A percentile compares a stretch with the other conserved stretches of the same genome.
Conservation (phyloP, 1,284 basidiomycete genomes). For the Filobasidium uniguttulatum region DNA sequence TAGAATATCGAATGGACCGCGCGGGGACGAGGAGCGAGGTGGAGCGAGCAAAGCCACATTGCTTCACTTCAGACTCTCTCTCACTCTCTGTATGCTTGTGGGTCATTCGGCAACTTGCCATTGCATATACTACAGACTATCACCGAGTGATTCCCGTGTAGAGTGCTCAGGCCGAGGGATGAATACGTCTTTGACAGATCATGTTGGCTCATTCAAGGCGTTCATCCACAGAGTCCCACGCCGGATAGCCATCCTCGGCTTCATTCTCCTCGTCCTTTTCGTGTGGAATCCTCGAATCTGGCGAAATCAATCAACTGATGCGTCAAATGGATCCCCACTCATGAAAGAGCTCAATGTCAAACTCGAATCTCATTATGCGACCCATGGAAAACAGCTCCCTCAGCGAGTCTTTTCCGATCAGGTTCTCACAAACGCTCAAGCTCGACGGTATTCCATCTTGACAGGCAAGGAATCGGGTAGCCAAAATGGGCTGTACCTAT, state of each 20-base stretch:
- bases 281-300: slow-evolving; percentile 11
- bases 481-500: slow-evolving; percentile 19
- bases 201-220: too few species aligned
- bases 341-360: slow-evolving; percentile 2
- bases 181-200: too few species aligned
- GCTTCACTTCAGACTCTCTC: too few species aligned
- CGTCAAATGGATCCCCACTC: slow-evolving; percentile 1
- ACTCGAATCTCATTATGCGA: slow-evolving; percentile 8
- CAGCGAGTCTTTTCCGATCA: slow-evolving; percentile 23
- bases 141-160: too few species aligned
- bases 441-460: slow-evolving; percentile 25
- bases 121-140: too few species aligned
- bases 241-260: background rate
- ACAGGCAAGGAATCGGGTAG: slow-evolving; percentile 7
- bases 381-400: slow-evolving; percentile 8
- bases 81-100: too few species aligned
- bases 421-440: slow-evolving; percentile 23
- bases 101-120: too few species aligned
- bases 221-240: too few species aligned
- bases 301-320: slow-evolving; percentile 1
- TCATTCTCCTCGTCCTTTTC: slow-evolving; percentile 4
- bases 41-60: too few species aligned
- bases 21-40: too few species aligned
- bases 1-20: too few species aligned
- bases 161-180: too few species aligned